Conservation (phyloP, 371 early-diverging fungal species). For the Apophysomyces variabilis region DNA sequence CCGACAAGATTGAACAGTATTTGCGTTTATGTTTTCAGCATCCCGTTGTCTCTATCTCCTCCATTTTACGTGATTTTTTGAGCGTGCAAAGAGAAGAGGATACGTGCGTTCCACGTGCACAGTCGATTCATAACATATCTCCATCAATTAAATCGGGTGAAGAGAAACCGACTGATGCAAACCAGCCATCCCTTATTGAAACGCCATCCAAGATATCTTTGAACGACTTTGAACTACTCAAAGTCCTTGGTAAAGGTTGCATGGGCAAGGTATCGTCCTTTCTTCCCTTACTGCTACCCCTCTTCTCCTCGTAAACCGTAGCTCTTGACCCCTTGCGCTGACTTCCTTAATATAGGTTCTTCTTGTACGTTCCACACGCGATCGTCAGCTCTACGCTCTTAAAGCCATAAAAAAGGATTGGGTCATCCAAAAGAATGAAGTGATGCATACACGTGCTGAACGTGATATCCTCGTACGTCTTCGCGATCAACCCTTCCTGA, state of each 20-base stretch:
- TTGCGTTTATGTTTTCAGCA: slow-evolving; percentile 47
- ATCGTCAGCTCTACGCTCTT: slow-evolving; percentile 63
- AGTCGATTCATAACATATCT: neutral
- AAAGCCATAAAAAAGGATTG: slow-evolving; percentile 75
- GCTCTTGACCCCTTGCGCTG: slow-evolving; percentile 9
- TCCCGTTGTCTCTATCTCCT: slow-evolving; percentile 43
- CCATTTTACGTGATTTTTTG: slow-evolving; percentile 48
- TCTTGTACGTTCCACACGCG: slow-evolving; percentile 58
- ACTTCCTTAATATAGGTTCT: slow-evolving; percentile 49
- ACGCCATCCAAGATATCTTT: neutral
- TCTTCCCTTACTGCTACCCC: slow-evolving; percentile 1
- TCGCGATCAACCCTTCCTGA: slow-evolving; percentile 72
- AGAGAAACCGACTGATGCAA: slow-evolving; percentile 4
- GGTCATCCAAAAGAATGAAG: slow-evolving; percentile 64
- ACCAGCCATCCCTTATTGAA: neutral
- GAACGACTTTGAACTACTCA: slow-evolving; percentile 66
- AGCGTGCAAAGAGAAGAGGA: slow-evolving; percentile 54
- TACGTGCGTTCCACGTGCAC: slow-evolving; percentile 15
- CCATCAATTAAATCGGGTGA: neutral
- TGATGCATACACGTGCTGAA: slow-evolving; percentile 70
- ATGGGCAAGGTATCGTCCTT: slow-evolving; percentile 66
- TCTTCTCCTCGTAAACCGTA: slow-evolving; percentile 7
- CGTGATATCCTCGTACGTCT: slow-evolving; percentile 70
- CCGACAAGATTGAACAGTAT: slow-evolving; percentile 50
- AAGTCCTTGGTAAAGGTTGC: slow-evolving; percentile 74